Percentiles rank a stretch among this genome's conserved stretches.
These are phyloP conservation scores for Metarhizium rileyi DNA, from an alignment of 2,329 filamentous ascomycete genomes.

Conservation along the genomic window DNA sequence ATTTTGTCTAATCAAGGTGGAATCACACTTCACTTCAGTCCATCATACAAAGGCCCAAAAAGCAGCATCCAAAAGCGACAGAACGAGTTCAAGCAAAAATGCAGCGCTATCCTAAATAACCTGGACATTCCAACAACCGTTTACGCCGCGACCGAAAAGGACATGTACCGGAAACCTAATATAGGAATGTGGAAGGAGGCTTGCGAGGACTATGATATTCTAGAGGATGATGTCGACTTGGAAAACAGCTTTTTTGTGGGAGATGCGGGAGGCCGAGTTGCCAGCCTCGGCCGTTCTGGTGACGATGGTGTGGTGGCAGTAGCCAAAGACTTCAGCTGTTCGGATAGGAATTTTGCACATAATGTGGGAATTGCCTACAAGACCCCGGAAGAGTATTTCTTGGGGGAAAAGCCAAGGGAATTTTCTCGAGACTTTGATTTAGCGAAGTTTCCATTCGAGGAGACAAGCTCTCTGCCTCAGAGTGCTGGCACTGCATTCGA, in stretches of 20 bases:
- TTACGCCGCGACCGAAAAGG: constrained; percentile 78
- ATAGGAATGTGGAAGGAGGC: constrained; percentile 74
- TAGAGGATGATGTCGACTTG: constrained; percentile 53
- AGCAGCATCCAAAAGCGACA: constrained; percentile 51
- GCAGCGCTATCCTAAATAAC: constrained; percentile 55
- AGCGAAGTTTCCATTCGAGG: constrained; percentile 38
- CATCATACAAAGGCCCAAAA: constrained; percentile 58
- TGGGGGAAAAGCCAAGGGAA: constrained; percentile 53
- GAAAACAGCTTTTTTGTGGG: constrained; percentile 74
- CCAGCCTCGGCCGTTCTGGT: constrained; percentile 20
- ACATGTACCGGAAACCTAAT: constrained; percentile 79
- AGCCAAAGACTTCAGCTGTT: constrained; percentile 54
- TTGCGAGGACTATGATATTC: constrained; percentile 48
- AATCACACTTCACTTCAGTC: constrained; percentile 61
- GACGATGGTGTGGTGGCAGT: constrained; percentile 14
- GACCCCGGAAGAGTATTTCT: constrained; percentile 90
- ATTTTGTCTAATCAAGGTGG: constrained; percentile 87
- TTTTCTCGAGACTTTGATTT: constrained; percentile 68
- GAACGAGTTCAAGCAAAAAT: constrained; percentile 74
- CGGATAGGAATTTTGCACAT: constrained; percentile 69
- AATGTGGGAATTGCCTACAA: constrained; percentile 74
- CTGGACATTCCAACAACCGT: constrained; percentile 68
- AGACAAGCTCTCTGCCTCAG: constrained; percentile 9
- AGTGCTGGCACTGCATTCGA: constrained; percentile 33
- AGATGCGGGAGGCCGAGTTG: constrained; percentile 62